Evolutionary conservation across 805 yeast species (phyloP), one percentile per base, ranked within the genome.

Genomic region (Lachancea dasiensis): DNA sequence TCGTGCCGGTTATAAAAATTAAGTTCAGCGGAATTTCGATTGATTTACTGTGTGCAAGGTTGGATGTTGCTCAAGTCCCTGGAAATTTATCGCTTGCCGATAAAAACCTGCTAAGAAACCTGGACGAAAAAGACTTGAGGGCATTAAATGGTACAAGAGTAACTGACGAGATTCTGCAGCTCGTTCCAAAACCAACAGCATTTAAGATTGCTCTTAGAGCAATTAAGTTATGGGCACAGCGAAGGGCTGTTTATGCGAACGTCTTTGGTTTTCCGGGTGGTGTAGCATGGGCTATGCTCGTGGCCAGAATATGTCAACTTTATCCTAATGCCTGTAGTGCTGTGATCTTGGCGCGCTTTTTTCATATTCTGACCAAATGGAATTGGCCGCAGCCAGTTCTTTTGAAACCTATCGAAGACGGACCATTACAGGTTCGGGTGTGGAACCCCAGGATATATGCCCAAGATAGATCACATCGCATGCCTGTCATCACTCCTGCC

Each of bases 251-350:
- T 11, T 92, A 92, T 63, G 97, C 86, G 5, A 92, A 92, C 56
- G 82, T 92, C 31, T 86, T 82, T 72, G 98, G 98, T 0, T 92
- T 90, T 63, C 98, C 97, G 1, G 98, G 98, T 54, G 98, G 98
- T 61, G 98, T 92, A 34, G 98, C 98, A 1, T 92, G 98, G 98
- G 98, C 98, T 1, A 92, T 92, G 97, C 62, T 92, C 27, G 97
- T 89, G n/a, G 98, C 97, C 1, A 72, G 98, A 51, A 86, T 92
- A 20, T 92, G 98, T 61, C 98, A 92, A 60, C 65, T 92, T 35
- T 92, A 90, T 58, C 98, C 98, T 7, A 90, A 90, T 61, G 95
- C 97, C 0, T 94, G 87, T 9, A 81, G 96, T 44, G 86, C 97
- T 0, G 86, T 84, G 2, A 82, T 92, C 36, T 80, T 92, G n/a